These are phyloP conservation scores for Eucalyptus cladocalyx DNA, from an alignment of 345 rosid genomes.

Conservation along the genomic window DNA sequence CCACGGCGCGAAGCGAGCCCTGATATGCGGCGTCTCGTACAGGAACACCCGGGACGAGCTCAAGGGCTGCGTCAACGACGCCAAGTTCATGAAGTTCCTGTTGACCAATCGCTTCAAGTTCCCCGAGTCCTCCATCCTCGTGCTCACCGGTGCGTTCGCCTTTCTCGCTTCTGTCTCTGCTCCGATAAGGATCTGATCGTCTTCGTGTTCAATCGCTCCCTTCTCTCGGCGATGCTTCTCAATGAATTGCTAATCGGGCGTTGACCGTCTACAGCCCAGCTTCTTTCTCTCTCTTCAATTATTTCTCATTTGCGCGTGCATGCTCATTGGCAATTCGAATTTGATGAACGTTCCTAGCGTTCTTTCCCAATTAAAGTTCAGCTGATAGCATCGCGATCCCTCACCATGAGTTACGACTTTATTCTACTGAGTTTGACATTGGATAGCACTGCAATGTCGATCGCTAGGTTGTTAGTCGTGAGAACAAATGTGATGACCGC, in stretches of 20 bases:
- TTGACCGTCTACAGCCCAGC: not conserved
- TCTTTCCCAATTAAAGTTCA: not conserved
- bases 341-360: not conserved
- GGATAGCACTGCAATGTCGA: not conserved
- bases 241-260: not conserved
- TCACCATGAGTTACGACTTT: not conserved
- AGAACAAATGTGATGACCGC: not conserved
- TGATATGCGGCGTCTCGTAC: slow-evolving; percentile 65
- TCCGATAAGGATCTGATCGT: not conserved
- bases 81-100: slow-evolving; percentile 81
- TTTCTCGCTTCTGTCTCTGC: not conserved
- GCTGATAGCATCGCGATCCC: not conserved
- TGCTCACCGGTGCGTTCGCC: slow-evolving; percentile 38
- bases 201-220: not conserved
- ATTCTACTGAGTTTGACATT: not conserved
- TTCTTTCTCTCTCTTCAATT: not conserved
- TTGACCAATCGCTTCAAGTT: slow-evolving; percentile 61
- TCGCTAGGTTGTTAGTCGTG: not conserved
- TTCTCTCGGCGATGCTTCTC: not conserved
- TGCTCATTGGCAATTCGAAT: not conserved
- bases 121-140: slow-evolving; percentile 70
- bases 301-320: not conserved
- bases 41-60: slow-evolving; percentile 41
- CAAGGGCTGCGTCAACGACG: slow-evolving; percentile 81
- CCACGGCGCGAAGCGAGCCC: slow-evolving; percentile 68